Percentiles rank a stretch among this genome's conserved stretches.
phyloP scores from a whole-genome alignment of 345 rosid genomes.

The Gossypium longicalyx region DNA sequence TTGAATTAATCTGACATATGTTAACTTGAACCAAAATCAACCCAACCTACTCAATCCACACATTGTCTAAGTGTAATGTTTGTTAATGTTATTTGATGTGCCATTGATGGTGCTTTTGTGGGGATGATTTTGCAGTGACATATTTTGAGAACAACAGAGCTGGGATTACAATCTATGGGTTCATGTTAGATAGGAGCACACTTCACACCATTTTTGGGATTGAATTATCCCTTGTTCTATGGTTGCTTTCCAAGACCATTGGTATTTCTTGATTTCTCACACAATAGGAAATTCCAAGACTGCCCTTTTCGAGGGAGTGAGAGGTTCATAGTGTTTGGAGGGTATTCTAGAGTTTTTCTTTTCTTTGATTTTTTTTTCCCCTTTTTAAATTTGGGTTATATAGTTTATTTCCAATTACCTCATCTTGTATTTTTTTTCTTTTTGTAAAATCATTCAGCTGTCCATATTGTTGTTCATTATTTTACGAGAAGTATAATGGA shows the following conservation, averaged over 20 bases:
- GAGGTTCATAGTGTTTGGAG: not conserved
- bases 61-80: not conserved
- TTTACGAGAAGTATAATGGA: not conserved
- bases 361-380: not conserved
- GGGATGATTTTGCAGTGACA: constrained; percentile 44
- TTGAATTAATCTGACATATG: too few relatives aligned
- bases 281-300: too few relatives aligned
- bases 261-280: constrained; percentile 28
- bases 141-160: constrained; percentile 93
- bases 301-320: too few relatives aligned
- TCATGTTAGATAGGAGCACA: constrained; percentile 70
- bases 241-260: constrained; percentile 86
- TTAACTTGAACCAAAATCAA: too few relatives aligned
- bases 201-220: constrained; percentile 80
- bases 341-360: not conserved
- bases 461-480: not conserved
- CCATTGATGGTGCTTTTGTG: not conserved
- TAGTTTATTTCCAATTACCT: not conserved
- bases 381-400: not conserved
- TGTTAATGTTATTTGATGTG: not conserved
- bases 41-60: too few relatives aligned
- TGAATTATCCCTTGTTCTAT: constrained; percentile 77
- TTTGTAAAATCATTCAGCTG: not conserved
- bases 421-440: not conserved
- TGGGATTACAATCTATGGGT: constrained; percentile 84